Evolutionary conservation across 2,329 filamentous ascomycete species (phyloP).

Genomic region (Cladobotryum protrusum): DNA sequence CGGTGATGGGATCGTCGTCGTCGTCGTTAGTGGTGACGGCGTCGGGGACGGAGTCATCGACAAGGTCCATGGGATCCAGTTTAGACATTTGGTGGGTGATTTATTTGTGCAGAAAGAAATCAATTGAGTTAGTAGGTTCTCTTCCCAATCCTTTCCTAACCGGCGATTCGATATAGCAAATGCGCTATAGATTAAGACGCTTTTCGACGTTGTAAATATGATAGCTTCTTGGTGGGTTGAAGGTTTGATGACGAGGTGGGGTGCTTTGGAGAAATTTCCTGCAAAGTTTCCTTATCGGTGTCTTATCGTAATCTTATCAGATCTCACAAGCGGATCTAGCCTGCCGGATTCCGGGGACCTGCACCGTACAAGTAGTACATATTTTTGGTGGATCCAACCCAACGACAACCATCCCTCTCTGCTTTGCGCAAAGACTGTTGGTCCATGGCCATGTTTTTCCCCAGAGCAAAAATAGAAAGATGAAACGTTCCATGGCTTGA

Average conservation of each 20-base stretch:
- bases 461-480: too few species aligned
- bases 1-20: constrained; percentile 62
- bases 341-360: too few species aligned
- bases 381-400: not conserved
- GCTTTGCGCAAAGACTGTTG: too few species aligned
- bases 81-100: constrained; percentile 5
- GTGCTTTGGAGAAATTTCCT: constrained; percentile 7
- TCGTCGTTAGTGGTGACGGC: constrained; percentile 19
- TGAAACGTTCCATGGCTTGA: too few species aligned
- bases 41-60: constrained; percentile 7
- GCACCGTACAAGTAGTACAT: not conserved
- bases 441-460: too few species aligned
- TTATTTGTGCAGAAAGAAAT: not conserved
- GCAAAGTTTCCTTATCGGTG: constrained; percentile 7
- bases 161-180: not conserved
- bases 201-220: not conserved
- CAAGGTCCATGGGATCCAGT: constrained; percentile 19
- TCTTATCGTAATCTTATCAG: constrained; percentile 22
- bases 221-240: not conserved
- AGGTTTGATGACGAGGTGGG: constrained; percentile 4
- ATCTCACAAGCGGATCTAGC: constrained; percentile 10
- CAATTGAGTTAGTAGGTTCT: too few species aligned
- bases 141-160: not conserved
- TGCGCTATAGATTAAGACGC: not conserved
- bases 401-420: not conserved